These are phyloP conservation scores for Camelina sativa DNA, from an alignment of 345 rosid species.

Conservation along the genomic window DNA sequence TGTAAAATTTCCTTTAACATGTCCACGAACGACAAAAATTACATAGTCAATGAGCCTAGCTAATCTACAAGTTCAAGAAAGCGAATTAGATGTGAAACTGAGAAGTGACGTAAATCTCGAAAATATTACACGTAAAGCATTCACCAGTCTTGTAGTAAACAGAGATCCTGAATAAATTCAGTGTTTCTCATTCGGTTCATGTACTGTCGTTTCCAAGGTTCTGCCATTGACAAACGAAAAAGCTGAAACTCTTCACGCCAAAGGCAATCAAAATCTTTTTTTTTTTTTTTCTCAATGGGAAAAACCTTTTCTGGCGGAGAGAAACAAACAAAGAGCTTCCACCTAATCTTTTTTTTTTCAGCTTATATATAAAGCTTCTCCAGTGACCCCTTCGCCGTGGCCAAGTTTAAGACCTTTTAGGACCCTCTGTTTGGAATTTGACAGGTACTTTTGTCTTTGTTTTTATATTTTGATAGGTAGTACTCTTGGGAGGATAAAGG, in stretches of 20 bases:
- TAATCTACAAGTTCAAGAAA: background rate
- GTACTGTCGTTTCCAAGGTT: slow-evolving; percentile 30
- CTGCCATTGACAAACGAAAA: slow-evolving; percentile 1
- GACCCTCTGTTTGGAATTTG: slow-evolving; percentile 14
- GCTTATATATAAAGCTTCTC: slow-evolving; percentile 15
- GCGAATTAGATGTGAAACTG: background rate
- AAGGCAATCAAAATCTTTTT: background rate
- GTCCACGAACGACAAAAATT: background rate
- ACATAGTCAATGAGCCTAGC: background rate
- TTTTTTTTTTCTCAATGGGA: background rate
- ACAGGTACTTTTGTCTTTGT: slow-evolving; percentile 4
- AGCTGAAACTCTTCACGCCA: slow-evolving; percentile 18
- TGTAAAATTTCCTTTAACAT: background rate
- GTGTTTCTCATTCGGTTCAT: slow-evolving; percentile 33
- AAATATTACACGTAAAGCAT: slow-evolving; percentile 8
- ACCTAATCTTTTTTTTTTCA: slow-evolving; percentile 2
- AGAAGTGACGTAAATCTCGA: slow-evolving; percentile 33
- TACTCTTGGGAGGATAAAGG: background rate
- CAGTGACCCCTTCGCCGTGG: background rate
- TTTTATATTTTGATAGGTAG: slow-evolving; percentile 8
- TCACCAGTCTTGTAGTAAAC: slow-evolving; percentile 24
- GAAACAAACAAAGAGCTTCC: slow-evolving; percentile 7
- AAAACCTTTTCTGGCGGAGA: background rate
- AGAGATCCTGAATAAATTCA: slow-evolving; percentile 16
- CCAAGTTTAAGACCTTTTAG: background rate